Conservation (phyloP, 2,329 filamentous ascomycete species). For the Pseudocercospora pini-densiflorae region DNA sequence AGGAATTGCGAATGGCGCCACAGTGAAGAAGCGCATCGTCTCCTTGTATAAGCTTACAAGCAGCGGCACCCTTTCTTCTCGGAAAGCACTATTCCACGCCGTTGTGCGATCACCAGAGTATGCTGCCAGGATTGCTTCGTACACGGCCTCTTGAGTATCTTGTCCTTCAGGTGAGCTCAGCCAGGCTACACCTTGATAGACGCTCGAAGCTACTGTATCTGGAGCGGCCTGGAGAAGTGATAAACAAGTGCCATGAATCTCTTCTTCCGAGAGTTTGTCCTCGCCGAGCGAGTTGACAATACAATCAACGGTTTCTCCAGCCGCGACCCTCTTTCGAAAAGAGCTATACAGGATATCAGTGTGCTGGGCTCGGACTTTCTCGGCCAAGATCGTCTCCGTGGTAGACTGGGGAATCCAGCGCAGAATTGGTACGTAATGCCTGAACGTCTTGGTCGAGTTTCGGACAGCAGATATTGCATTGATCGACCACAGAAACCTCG, state of each 20-base stretch:
- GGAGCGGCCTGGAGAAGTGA: constrained; percentile 15
- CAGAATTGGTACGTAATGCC: constrained; percentile 13
- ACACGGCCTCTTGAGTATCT: constrained; percentile 3
- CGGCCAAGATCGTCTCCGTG: constrained; percentile 10
- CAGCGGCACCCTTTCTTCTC: constrained; percentile 14
- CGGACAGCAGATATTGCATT: constrained; percentile 16
- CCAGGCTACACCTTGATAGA: constrained; percentile 14
- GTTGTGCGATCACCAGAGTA: constrained; percentile 7
- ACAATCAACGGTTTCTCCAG: constrained; percentile 12
- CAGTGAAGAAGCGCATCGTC: constrained; percentile 18
- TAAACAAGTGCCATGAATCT: constrained; percentile 16
- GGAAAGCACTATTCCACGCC: constrained; percentile 16
- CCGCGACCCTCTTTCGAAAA: constrained; percentile 2
- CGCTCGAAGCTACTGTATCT: constrained; percentile 13
- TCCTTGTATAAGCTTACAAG: constrained; percentile 15
- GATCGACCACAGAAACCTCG: constrained; percentile 10
- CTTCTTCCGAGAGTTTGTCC: constrained; percentile 16
- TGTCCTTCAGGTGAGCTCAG: constrained; percentile 11
- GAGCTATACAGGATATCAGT: background rate
- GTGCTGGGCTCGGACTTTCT: constrained; percentile 5
- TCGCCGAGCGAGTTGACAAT: constrained; percentile 10
- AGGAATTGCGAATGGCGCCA: constrained; percentile 8
- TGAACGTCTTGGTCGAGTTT: constrained; percentile 7
- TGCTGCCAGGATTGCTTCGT: constrained; percentile 7
- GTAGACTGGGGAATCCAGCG: constrained; percentile 6